Evolutionary conservation across 2,329 filamentous ascomycete genomes (phyloP).

Genomic region (Cercospora sp.): DNA sequence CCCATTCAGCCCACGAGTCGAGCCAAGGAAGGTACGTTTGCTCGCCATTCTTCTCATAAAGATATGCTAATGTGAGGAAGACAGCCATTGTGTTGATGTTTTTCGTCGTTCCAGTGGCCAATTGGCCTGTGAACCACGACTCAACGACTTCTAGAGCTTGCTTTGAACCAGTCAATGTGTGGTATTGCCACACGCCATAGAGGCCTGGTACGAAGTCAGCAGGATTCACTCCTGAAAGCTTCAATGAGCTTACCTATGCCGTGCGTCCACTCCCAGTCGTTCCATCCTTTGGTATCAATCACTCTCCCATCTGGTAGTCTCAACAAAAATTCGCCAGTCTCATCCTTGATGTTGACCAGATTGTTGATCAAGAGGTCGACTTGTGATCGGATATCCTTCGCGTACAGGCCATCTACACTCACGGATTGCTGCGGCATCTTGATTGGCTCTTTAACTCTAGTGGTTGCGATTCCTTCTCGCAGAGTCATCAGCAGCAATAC

Average conservation of each 20-base stretch:
- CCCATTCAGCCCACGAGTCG: constrained; percentile 80
- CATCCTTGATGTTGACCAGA: constrained; percentile 75
- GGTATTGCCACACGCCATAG: constrained; percentile 81
- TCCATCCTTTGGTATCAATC: constrained; percentile 83
- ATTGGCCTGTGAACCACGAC: constrained; percentile 70
- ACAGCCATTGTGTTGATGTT: constrained; percentile 85
- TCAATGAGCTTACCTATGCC: constrained; percentile 19
- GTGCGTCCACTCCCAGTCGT: constrained; percentile 65
- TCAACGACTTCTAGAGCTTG: constrained; percentile 66
- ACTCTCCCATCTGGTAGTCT: constrained; percentile 69
- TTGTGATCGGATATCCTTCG: constrained; percentile 51
- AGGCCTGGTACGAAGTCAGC: constrained; percentile 65
- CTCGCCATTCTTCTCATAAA: constrained; percentile 74
- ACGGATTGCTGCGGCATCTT: constrained; percentile 42
- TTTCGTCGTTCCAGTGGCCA: constrained; percentile 73
- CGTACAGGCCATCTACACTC: constrained; percentile 42
- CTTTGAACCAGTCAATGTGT: constrained; percentile 66
- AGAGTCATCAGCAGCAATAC: constrained; percentile 15
- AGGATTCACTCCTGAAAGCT: not conserved
- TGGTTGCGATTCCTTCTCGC: constrained; percentile 10
- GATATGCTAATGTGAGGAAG: constrained; percentile 71
- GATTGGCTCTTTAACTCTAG: constrained; percentile 8
- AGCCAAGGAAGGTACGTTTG: constrained; percentile 72
- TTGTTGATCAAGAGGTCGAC: constrained; percentile 70
- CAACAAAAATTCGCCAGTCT: constrained; percentile 71